phyloP scores from a whole-genome alignment of 768 basidiomycete species.

The Wakefieldia striispora region DNA sequence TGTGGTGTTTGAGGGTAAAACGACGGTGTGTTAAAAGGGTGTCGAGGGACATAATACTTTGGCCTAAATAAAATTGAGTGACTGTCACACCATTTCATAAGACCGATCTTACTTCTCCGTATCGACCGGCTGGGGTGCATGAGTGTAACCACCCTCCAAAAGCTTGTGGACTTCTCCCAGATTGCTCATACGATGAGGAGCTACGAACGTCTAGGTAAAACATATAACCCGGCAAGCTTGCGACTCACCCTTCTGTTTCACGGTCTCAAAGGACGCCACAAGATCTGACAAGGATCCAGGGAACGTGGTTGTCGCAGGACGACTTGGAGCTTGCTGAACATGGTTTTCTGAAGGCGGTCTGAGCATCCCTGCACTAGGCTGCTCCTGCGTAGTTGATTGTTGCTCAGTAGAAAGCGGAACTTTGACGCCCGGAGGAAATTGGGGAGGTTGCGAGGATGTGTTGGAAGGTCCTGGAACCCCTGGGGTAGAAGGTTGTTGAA shows the following conservation, averaged over 20 bases:
- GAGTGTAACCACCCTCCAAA: slow-evolving; percentile 87
- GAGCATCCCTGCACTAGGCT: slow-evolving; percentile 41
- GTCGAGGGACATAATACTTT: slow-evolving; percentile 93
- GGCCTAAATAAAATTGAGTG: slow-evolving; percentile 55
- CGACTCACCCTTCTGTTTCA: slow-evolving; percentile 90
- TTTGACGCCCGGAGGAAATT: slow-evolving; percentile 72
- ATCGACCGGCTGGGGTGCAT: slow-evolving; percentile 88
- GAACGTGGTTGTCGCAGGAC: slow-evolving; percentile 50
- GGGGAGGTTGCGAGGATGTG: slow-evolving; percentile 37
- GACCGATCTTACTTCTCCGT: slow-evolving; percentile 82
- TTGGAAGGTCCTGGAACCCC: slow-evolving; percentile 10
- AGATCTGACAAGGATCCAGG: slow-evolving; percentile 89
- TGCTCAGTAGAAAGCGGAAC: slow-evolving; percentile 45
- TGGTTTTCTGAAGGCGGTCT: slow-evolving; percentile 54
- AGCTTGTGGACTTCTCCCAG: slow-evolving; percentile 89
- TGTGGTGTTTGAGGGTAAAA: slow-evolving; percentile 94
- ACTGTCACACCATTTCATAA: background rate
- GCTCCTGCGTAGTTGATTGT: slow-evolving; percentile 28
- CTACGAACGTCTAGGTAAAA: slow-evolving; percentile 31
- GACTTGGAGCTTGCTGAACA: slow-evolving; percentile 41
- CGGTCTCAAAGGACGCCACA: slow-evolving; percentile 91
- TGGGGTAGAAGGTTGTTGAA: slow-evolving; percentile 38
- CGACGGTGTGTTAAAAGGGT: slow-evolving; percentile 84
- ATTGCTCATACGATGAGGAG: slow-evolving; percentile 82
- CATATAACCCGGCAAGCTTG: background rate